Conservation (phyloP, 1,284 basidiomycete species). For the Naganishia sp. region DNA sequence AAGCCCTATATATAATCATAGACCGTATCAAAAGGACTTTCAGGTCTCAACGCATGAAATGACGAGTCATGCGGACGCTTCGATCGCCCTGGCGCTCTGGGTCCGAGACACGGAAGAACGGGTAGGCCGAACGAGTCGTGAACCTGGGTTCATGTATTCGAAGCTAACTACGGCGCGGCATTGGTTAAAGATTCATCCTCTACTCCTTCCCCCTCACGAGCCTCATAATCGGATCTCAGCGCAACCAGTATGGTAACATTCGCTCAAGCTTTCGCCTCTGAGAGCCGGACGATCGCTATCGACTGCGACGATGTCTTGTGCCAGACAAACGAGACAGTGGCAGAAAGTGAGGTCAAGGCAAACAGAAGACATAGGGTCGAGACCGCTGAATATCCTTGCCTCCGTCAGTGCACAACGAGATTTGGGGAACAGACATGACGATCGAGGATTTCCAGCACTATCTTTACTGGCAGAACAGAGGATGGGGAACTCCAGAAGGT, state of each 20-base stretch:
- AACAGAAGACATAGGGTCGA: not conserved
- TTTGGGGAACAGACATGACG: slow-evolving; percentile 61
- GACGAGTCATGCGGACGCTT: too few species aligned
- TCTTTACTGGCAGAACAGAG: slow-evolving; percentile 64
- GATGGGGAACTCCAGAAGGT: slow-evolving; percentile 67
- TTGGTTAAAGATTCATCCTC: too few species aligned
- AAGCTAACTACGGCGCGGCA: too few species aligned
- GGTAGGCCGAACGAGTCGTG: too few species aligned
- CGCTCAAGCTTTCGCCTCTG: slow-evolving; percentile 19
- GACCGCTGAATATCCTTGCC: slow-evolving; percentile 1
- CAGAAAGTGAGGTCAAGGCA: slow-evolving; percentile 61
- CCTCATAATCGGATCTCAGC: too few species aligned
- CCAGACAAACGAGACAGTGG: slow-evolving; percentile 66
- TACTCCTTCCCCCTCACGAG: too few species aligned
- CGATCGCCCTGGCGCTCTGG: too few species aligned
- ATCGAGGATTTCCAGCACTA: slow-evolving; percentile 65
- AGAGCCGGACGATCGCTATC: slow-evolving; percentile 61
- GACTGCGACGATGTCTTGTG: slow-evolving; percentile 75
- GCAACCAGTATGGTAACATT: slow-evolving; percentile 21
- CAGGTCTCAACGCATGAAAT: too few species aligned
- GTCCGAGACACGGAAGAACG: too few species aligned
- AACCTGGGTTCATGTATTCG: too few species aligned
- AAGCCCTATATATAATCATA: too few species aligned
- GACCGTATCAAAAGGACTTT: too few species aligned
- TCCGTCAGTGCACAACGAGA: slow-evolving; percentile 65